These are phyloP conservation scores for Forsythia suspensa DNA, from an alignment of 257 asterid species.

Conservation along the genomic window DNA sequence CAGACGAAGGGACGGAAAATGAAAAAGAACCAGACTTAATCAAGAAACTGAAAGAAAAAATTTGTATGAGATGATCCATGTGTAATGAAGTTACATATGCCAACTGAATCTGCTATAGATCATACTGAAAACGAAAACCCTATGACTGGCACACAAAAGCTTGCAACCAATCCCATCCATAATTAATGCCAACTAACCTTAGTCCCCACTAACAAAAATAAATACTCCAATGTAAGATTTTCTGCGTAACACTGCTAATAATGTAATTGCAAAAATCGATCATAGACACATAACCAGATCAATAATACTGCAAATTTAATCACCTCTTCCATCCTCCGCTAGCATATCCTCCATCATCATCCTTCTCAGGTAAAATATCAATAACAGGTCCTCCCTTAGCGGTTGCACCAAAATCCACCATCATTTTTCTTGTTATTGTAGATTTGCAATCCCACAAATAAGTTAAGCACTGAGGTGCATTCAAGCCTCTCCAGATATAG, in stretches of 20 bases:
- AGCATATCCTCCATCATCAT: conserved; percentile 69
- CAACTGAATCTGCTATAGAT: conserved; percentile 3
- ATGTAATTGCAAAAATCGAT: not conserved
- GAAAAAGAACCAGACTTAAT: not conserved
- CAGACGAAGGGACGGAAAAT: not conserved
- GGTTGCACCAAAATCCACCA: conserved; percentile 81
- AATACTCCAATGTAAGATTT: not conserved
- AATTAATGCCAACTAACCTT: not conserved
- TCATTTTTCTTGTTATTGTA: conserved; percentile 53
- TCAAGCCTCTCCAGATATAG: conserved; percentile 41
- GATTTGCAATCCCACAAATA: conserved; percentile 35
- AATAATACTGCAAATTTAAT: conserved; percentile 25
- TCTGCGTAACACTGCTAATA: not conserved
- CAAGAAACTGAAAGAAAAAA: not conserved
- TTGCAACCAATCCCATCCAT: not conserved
- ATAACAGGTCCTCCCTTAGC: conserved; percentile 52
- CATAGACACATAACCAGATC: not conserved
- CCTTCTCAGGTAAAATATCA: conserved; percentile 60
- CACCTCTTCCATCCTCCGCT: conserved; percentile 99
- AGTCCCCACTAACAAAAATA: not conserved
- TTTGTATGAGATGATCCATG: not conserved
- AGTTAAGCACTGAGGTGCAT: conserved; percentile 41
- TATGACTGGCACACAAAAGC: not conserved
- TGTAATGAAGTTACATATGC: not conserved
- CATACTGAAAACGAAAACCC: not conserved